Evolutionary conservation across 768 basidiomycete species (phyloP).

Genomic region (Phylloporus sp.): DNA sequence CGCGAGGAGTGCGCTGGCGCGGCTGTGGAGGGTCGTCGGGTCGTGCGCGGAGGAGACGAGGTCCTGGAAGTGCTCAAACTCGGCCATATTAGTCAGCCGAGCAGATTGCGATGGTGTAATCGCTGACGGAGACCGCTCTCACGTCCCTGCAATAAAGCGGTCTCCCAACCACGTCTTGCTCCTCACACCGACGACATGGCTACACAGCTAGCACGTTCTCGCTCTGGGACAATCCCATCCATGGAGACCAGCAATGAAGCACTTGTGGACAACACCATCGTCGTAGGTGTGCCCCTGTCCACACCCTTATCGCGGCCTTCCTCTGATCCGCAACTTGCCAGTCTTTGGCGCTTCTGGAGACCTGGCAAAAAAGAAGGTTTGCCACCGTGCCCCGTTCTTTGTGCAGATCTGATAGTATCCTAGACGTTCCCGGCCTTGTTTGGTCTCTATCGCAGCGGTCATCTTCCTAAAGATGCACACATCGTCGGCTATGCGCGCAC

Average conservation of each 20-base stretch:
- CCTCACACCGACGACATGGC: slow-evolving; percentile 11
- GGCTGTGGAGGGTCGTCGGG: slow-evolving; percentile 47
- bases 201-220: slow-evolving; percentile 44
- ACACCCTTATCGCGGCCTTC: slow-evolving; percentile 1
- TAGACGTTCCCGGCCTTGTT: slow-evolving; percentile 97
- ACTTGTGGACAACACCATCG: slow-evolving; percentile 84
- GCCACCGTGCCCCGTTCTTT: not conserved
- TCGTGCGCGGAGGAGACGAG: slow-evolving; percentile 50
- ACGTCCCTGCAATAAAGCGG: slow-evolving; percentile 25
- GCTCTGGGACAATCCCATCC: slow-evolving; percentile 84
- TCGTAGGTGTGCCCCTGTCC: slow-evolving; percentile 62
- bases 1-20: slow-evolving; percentile 72
- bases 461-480: slow-evolving; percentile 78
- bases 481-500: slow-evolving; percentile 97
- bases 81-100: slow-evolving; percentile 19
- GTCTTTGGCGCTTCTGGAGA: slow-evolving; percentile 97
- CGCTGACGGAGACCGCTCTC: slow-evolving; percentile 20
- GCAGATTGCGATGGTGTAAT: too few relatives aligned
- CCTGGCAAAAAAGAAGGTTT: slow-evolving; percentile 97
- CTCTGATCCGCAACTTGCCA: slow-evolving; percentile 29
- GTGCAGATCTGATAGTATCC: not conserved
- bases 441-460: slow-evolving; percentile 74
- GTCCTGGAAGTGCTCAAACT: slow-evolving; percentile 52
- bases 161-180: not conserved
- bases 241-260: slow-evolving; percentile 73